Percentiles rank a stretch among this genome's conserved stretches.
These are phyloP conservation scores for Asparagopsis taxiformis DNA, from an alignment of 31 red algal genomes.

Conservation along the genomic window DNA sequence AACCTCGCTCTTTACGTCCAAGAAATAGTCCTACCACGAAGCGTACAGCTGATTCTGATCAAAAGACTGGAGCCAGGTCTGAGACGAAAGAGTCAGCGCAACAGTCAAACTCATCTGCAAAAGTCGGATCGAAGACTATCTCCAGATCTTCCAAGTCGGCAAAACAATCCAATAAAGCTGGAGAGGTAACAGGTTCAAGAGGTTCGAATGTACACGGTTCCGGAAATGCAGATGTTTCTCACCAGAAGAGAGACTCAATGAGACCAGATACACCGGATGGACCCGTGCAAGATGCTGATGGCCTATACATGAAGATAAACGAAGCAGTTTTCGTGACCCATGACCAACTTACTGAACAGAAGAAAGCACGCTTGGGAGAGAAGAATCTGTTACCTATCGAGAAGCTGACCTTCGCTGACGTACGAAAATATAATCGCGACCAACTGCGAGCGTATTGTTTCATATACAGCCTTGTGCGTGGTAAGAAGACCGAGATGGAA, in stretches of 20 bases:
- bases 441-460: conserved; percentile 83
- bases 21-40: no score
- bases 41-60: no score
- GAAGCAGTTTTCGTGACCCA: conserved; percentile 55
- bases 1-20: no score
- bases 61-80: no score
- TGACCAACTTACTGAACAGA: conserved; percentile 51
- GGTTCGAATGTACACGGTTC: neutral
- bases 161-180: neutral
- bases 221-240: neutral
- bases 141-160: neutral
- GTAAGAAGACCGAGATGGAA: conserved; percentile 86
- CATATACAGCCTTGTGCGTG: conserved; percentile 57
- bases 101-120: neutral
- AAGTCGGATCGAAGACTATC: neutral
- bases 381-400: conserved; percentile 66
- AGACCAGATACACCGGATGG: conserved; percentile 5
- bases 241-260: conserved; percentile 8
- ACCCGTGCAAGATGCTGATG: conserved; percentile 27
- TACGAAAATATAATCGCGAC: conserved; percentile 68
- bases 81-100: neutral
- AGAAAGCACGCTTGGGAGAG: conserved; percentile 44
- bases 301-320: conserved; percentile 36
- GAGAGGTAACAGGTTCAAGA: neutral
- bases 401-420: conserved; percentile 65